phyloP scores from a whole-genome alignment of 129 eudicot species.

The Flaveria robusta region DNA sequence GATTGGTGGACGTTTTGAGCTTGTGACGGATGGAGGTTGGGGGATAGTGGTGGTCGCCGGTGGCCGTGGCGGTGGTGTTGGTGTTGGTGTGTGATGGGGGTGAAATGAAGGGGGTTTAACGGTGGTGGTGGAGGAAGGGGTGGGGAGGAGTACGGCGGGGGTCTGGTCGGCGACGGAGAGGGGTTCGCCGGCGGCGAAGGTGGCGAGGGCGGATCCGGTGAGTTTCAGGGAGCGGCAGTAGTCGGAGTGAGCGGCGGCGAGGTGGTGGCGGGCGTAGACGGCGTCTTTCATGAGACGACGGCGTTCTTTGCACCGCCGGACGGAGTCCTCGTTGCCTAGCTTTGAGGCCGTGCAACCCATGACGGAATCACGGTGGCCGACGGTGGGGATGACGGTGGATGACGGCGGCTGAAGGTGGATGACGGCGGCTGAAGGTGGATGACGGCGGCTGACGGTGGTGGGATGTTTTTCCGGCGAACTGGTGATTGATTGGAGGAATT shows the following conservation, averaged over 20 bases:
- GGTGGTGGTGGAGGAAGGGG: constrained; percentile 40
- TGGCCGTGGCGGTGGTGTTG: constrained; percentile 22
- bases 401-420: constrained; percentile 1
- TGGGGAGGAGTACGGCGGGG: constrained; percentile 75
- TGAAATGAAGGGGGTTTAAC: constrained; percentile 40
- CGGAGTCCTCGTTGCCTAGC: constrained; percentile 93
- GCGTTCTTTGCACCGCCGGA: constrained; percentile 91
- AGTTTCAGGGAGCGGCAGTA: constrained; percentile 84
- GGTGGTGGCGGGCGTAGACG: constrained; percentile 95
- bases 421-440: constrained; percentile 19
- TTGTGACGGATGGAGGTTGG: constrained; percentile 31
- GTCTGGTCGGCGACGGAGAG: constrained; percentile 73
- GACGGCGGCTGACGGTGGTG: constrained; percentile 5
- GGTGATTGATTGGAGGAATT: too few relatives aligned
- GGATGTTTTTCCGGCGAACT: too few relatives aligned
- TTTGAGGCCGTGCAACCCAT: constrained; percentile 96
- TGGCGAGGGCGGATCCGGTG: constrained; percentile 82
- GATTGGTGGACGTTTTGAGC: constrained; percentile 53
- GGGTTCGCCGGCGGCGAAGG: constrained; percentile 84
- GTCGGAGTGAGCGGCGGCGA: constrained; percentile 98
- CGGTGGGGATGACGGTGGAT: constrained; percentile 8
- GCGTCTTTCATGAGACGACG: constrained; percentile 91
- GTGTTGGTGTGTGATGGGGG: constrained; percentile 18
- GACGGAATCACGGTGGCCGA: constrained; percentile 23
- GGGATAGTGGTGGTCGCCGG: constrained; percentile 5